These are phyloP conservation scores for Gracilaria gracilis DNA, from an alignment of 23 red algal species.

Conservation along the genomic window DNA sequence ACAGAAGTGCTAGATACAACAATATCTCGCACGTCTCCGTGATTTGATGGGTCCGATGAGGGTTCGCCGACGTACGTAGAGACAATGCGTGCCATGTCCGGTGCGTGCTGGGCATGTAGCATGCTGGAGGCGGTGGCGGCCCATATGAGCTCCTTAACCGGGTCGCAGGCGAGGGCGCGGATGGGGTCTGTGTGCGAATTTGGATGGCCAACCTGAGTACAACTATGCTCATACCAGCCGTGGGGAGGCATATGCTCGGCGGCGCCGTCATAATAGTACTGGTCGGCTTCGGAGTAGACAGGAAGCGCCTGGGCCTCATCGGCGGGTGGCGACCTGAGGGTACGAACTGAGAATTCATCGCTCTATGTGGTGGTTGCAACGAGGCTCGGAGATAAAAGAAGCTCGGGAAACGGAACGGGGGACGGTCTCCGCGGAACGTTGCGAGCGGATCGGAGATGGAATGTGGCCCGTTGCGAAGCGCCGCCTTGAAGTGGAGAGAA, in stretches of 20 bases:
- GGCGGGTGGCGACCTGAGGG: too few species aligned
- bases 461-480: too few species aligned
- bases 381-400: too few species aligned
- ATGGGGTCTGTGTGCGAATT: slow-evolving; percentile 47
- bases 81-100: slow-evolving; percentile 64
- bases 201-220: slow-evolving; percentile 40
- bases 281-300: not conserved
- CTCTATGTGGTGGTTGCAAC: too few species aligned
- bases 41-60: slow-evolving; percentile 14
- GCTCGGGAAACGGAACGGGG: too few species aligned
- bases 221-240: slow-evolving; percentile 73
- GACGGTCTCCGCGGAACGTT: too few species aligned
- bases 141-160: slow-evolving; percentile 64
- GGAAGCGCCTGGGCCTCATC: slow-evolving; percentile 18
- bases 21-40: slow-evolving; percentile 51
- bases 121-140: slow-evolving; percentile 67
- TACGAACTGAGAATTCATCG: too few species aligned
- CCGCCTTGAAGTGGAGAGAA: too few species aligned
- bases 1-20: slow-evolving; percentile 52
- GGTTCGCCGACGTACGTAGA: slow-evolving; percentile 59
- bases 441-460: too few species aligned
- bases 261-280: not conserved
- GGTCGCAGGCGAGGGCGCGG: slow-evolving; percentile 75
- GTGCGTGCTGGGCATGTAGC: slow-evolving; percentile 67
- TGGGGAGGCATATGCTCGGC: slow-evolving; percentile 1